Conservation (phyloP, 768 basidiomycete genomes). For the Kwoniella botswanensis region DNA sequence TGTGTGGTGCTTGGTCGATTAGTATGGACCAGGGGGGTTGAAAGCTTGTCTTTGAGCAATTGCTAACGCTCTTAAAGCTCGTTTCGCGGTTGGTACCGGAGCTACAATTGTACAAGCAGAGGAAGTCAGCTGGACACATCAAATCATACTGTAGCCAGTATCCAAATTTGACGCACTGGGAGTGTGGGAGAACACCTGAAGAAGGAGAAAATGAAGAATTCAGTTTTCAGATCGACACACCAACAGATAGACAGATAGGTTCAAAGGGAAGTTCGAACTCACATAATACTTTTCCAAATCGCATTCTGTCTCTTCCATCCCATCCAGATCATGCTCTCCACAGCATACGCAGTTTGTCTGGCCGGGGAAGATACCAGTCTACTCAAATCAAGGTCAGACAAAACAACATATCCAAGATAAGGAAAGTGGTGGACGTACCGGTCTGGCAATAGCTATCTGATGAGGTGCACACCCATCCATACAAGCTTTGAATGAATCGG, state of each 20-base stretch:
- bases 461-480: conserved; percentile 17
- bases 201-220: too few species aligned
- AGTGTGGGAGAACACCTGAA: conserved; percentile 15
- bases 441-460: conserved; percentile 20
- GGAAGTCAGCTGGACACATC: neutral
- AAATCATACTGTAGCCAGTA: too few species aligned
- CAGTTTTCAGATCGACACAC: too few species aligned
- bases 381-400: neutral
- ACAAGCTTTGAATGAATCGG: conserved; percentile 27
- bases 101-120: neutral
- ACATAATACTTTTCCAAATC: conserved; percentile 18
- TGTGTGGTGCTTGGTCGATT: neutral
- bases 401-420: neutral
- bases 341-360: conserved; percentile 21
- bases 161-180: conserved; percentile 6
- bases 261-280: neutral
- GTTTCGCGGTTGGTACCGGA: neutral
- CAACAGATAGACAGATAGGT: neutral
- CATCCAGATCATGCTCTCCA: conserved; percentile 2
- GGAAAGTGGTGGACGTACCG: conserved; percentile 4
- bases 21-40: conserved; percentile 5
- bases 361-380: conserved; percentile 20
- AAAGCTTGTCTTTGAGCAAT: conserved; percentile 19
- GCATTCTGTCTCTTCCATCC: conserved; percentile 5
- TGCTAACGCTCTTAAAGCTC: neutral